Conservation (phyloP, 2,329 filamentous ascomycete genomes). For the Pestalotiopsis sp. region DNA sequence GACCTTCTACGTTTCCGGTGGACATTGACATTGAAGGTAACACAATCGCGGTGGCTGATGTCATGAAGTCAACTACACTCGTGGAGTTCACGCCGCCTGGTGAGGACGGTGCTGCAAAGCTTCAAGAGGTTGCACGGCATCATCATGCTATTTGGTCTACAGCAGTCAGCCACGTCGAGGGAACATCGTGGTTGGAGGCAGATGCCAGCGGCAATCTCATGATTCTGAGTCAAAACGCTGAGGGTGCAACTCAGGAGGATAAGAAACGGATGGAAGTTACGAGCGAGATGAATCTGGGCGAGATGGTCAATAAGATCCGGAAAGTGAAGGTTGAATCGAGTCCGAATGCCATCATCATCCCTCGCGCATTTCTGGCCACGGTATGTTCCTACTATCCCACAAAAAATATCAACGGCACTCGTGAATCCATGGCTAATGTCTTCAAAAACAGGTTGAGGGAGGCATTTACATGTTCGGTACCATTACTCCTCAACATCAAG, state of each 20-base stretch:
- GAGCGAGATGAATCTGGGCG: constrained; percentile 82
- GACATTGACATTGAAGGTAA: constrained; percentile 75
- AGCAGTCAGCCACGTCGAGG: constrained; percentile 71
- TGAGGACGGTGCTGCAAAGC: constrained; percentile 58
- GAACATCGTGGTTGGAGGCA: constrained; percentile 76
- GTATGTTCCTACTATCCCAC: constrained; percentile 52
- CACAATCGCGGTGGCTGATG: constrained; percentile 80
- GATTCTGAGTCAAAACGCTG: constrained; percentile 72
- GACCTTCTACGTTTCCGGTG: constrained; percentile 81
- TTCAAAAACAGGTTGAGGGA: constrained; percentile 72
- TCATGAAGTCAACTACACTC: constrained; percentile 90
- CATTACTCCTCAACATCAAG: constrained; percentile 71
- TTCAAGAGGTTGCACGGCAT: constrained; percentile 78
- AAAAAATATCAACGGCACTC: background rate
- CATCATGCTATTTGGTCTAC: constrained; percentile 83
- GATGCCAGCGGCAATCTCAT: constrained; percentile 89
- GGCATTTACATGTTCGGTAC: constrained; percentile 87
- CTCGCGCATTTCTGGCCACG: constrained; percentile 85
- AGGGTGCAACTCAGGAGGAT: constrained; percentile 76
- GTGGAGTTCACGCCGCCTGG: constrained; percentile 68
- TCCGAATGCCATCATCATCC: constrained; percentile 69
- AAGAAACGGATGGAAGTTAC: constrained; percentile 69
- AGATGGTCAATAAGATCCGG: constrained; percentile 89
- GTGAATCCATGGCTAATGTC: background rate
- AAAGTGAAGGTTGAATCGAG: constrained; percentile 69